Percentiles rank a stretch among this genome's conserved stretches.
phyloP scores from a whole-genome alignment of 371 early-diverging fungal species.

The Mucor piriformis region DNA sequence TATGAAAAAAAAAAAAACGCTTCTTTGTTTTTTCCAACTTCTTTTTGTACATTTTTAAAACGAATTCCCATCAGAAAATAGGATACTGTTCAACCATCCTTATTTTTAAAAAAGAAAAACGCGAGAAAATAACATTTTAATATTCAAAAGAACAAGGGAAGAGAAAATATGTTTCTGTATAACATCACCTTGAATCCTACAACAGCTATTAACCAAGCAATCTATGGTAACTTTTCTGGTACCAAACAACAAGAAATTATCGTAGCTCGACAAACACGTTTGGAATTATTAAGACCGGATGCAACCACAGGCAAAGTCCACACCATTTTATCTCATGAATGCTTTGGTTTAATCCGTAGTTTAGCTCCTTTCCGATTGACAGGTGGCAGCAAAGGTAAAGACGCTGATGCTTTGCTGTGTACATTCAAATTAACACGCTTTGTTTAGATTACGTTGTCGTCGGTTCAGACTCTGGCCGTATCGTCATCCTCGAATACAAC shows the following conservation, averaged over 20 bases:
- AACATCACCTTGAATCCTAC: slow-evolving; percentile 88
- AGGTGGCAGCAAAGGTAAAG: slow-evolving; percentile 76
- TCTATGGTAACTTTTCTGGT: slow-evolving; percentile 93
- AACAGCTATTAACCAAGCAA: slow-evolving; percentile 76
- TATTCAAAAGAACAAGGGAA: not conserved
- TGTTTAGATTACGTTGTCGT: slow-evolving; percentile 85
- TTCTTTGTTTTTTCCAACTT: not conserved
- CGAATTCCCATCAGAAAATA: not conserved
- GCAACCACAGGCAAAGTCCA: slow-evolving; percentile 81
- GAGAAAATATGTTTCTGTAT: slow-evolving; percentile 81
- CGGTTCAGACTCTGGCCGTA: slow-evolving; percentile 91
- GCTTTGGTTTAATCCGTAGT: slow-evolving; percentile 88
- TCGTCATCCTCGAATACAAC: slow-evolving; percentile 91
- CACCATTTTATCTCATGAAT: slow-evolving; percentile 72
- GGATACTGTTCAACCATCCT: not conserved
- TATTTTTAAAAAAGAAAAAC: not conserved
- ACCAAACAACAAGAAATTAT: slow-evolving; percentile 90
- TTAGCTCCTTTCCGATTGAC: slow-evolving; percentile 76
- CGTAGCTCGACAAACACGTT: slow-evolving; percentile 76
- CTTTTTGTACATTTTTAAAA: not conserved
- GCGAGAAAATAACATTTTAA: not conserved
- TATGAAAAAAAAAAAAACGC: no score
- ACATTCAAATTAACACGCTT: no score
- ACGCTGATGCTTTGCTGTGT: no score
- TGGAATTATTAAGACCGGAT: slow-evolving; percentile 87